A percentile compares a stretch with the other conserved stretches of the same genome.
These are phyloP conservation scores for Spiromastix sp. DNA, from an alignment of 2,329 filamentous ascomycete genomes.

Conservation along the genomic window DNA sequence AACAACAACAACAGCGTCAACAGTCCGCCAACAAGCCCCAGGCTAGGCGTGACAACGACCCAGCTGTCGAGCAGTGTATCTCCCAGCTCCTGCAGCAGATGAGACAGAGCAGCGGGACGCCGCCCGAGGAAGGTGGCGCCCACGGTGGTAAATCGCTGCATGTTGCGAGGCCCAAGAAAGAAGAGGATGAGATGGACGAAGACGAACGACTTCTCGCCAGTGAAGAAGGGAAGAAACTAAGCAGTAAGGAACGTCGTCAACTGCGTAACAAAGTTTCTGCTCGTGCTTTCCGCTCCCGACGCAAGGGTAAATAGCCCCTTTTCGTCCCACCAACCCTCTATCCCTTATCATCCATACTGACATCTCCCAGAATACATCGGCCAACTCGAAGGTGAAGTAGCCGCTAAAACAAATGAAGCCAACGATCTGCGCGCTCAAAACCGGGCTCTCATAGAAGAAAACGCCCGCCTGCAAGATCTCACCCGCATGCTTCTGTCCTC, in stretches of 20 bases:
- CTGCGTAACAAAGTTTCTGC: conserved; percentile 99
- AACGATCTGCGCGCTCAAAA: conserved; percentile 74
- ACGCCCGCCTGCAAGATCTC: conserved; percentile 65
- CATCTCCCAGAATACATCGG: conserved; percentile 94
- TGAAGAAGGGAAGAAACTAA: conserved; percentile 98
- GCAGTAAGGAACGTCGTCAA: conserved; percentile 91
- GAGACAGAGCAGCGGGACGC: conserved; percentile 59
- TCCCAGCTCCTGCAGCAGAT: conserved; percentile 87
- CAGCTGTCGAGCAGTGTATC: conserved; percentile 82
- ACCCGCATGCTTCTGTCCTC: conserved; percentile 75
- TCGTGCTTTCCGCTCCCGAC: conserved; percentile 90
- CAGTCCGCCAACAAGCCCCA: conserved; percentile 15
- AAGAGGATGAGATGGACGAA: conserved; percentile 98
- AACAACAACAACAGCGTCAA: conserved; percentile 11
- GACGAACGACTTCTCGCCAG: conserved; percentile 90
- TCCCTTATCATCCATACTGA: too few species aligned
- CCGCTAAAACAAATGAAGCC: conserved; percentile 71
- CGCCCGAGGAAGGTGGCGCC: conserved; percentile 36
- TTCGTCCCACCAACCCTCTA: not conserved
- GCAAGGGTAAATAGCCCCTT: conserved; percentile 62
- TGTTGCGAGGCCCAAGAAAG: conserved; percentile 70
- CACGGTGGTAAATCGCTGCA: conserved; percentile 45
- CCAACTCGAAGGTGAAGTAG: conserved; percentile 84
- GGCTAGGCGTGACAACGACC: conserved; percentile 43
- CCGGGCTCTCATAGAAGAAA: conserved; percentile 71